These are phyloP conservation scores for Talaromyces liani DNA, from an alignment of 495 filamentous ascomycete species.

Conservation along the genomic window DNA sequence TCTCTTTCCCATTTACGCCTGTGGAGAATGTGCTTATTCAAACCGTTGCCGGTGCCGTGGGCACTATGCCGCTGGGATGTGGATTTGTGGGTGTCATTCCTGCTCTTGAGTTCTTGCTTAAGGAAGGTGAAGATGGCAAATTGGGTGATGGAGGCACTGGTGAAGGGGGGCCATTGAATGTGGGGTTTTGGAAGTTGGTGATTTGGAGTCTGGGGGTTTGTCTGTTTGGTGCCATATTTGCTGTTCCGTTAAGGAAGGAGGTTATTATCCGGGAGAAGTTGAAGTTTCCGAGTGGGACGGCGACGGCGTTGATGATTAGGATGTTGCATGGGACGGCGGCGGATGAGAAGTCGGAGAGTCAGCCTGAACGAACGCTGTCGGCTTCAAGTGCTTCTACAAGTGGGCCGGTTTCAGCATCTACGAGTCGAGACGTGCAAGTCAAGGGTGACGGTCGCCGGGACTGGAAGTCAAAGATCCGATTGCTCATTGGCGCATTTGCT, in stretches of 20 bases:
- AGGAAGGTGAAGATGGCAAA: constrained; percentile 54
- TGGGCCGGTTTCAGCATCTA: constrained; percentile 1
- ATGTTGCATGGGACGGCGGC: constrained; percentile 64
- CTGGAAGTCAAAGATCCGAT: constrained; percentile 56
- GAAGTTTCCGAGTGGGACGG: constrained; percentile 90
- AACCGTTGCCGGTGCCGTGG: constrained; percentile 89
- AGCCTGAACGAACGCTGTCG: constrained; percentile 6
- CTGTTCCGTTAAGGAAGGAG: constrained; percentile 77
- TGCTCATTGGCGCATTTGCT: constrained; percentile 51
- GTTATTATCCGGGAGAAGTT: constrained; percentile 89
- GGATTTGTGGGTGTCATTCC: constrained; percentile 94
- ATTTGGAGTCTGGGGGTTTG: constrained; percentile 88
- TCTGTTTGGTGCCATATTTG: constrained; percentile 94
- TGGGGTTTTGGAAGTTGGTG: constrained; percentile 69
- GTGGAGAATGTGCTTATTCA: constrained; percentile 98
- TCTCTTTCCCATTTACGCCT: constrained; percentile 76
- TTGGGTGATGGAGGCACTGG: constrained; percentile 46
- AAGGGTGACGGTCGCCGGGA: constrained; percentile 36
- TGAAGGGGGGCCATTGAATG: constrained; percentile 59
- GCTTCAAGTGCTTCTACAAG: background rate
- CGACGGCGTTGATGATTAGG: constrained; percentile 85
- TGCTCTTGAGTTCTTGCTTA: constrained; percentile 80
- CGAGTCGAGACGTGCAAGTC: constrained; percentile 13
- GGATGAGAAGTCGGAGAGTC: constrained; percentile 12
- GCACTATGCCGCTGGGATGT: constrained; percentile 94